phyloP scores from a whole-genome alignment of 192 early-diverging fungal species.

The Chytriomyces sp. region DNA sequence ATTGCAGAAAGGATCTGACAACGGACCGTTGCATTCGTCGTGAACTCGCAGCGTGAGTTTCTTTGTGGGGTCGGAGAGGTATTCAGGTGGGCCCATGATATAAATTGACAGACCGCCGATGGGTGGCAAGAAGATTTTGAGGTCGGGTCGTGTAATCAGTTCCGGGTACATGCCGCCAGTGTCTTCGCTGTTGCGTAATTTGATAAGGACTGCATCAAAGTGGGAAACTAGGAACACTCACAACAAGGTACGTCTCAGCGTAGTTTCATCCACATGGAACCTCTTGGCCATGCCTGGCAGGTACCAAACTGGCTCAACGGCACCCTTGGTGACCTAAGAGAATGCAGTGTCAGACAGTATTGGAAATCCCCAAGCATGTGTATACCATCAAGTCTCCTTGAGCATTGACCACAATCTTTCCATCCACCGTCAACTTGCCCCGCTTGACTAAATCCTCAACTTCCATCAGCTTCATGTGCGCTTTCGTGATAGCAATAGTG shows the following conservation, averaged over 20 bases:
- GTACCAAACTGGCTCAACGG: conserved; percentile 94
- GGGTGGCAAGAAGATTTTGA: conserved; percentile 92
- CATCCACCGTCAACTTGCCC: conserved; percentile 73
- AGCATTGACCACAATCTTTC: conserved; percentile 77
- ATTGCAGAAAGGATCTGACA: conserved; percentile 80
- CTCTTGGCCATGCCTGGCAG: conserved; percentile 89
- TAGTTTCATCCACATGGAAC: conserved; percentile 82
- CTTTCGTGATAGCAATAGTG: conserved; percentile 88
- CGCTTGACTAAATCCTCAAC: conserved; percentile 72
- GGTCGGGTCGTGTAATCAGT: conserved; percentile 87
- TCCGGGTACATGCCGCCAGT: conserved; percentile 97
- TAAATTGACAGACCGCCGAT: conserved; percentile 92
- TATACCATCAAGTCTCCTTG: conserved; percentile 75
- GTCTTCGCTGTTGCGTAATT: conserved; percentile 36
- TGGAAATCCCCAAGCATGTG: background rate
- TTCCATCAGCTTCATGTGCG: conserved; percentile 94
- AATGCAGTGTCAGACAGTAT: background rate
- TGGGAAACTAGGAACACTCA: conserved; percentile 39
- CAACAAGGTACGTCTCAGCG: conserved; percentile 82
- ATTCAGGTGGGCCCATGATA: conserved; percentile 86
- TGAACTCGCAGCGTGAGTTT: conserved; percentile 85
- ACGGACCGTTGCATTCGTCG: conserved; percentile 94
- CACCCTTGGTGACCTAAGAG: conserved; percentile 74
- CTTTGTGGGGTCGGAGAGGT: conserved; percentile 80
- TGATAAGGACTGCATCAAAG: background rate